phyloP scores from a whole-genome alignment of 2,329 filamentous ascomycete genomes.

The Botryotinia convoluta region DNA sequence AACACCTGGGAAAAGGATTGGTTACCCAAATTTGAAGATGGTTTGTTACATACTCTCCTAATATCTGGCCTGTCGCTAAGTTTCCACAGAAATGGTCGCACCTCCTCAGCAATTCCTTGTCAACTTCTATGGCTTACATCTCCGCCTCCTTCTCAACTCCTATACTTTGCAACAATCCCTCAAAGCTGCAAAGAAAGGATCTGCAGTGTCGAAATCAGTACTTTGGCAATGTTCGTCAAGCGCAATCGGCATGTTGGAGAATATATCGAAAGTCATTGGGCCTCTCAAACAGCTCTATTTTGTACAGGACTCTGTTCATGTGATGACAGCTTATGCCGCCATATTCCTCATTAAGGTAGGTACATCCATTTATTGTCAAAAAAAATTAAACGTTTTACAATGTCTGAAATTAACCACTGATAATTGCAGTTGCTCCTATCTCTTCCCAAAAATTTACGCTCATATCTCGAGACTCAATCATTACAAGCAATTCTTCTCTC shows the following conservation, averaged over 20 bases:
- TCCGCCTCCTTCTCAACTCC: conserved; percentile 42
- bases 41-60: conserved; percentile 9
- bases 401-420: neutral
- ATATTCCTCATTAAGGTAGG: conserved; percentile 42
- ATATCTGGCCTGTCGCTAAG: neutral
- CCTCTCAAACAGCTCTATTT: conserved; percentile 41
- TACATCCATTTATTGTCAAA: conserved; percentile 7
- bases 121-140: conserved; percentile 42
- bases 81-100: conserved; percentile 16
- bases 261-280: conserved; percentile 40
- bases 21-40: conserved; percentile 23
- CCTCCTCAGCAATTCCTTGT: conserved; percentile 41
- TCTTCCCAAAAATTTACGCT: conserved; percentile 3
- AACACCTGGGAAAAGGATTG: conserved; percentile 27
- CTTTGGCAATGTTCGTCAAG: conserved; percentile 39
- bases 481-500: conserved; percentile 23
- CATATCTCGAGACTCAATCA: conserved; percentile 25
- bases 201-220: conserved; percentile 36
- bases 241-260: conserved; percentile 63
- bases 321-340: conserved; percentile 45
- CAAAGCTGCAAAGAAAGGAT: conserved; percentile 26
- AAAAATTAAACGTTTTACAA: neutral
- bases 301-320: conserved; percentile 44
- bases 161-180: conserved; percentile 40
- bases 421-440: neutral